Evolutionary conservation across 192 early-diverging fungal species (phyloP), one percentile per base, ranked within the genome.

Genomic region (Podila verticillata): DNA sequence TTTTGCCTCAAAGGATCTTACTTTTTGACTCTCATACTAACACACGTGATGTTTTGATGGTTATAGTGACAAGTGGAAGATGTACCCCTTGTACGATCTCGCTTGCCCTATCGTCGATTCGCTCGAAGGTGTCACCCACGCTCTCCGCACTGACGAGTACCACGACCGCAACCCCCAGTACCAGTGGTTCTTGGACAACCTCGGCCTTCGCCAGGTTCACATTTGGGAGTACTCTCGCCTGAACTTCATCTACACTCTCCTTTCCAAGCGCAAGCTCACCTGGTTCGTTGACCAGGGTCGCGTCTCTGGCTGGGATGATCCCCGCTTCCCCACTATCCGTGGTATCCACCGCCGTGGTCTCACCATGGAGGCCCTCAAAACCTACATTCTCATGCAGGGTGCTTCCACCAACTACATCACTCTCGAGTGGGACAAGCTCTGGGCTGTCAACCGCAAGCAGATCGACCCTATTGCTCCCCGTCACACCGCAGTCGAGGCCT

Each of bases 341-440:
- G 94, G 90, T 84, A 98, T 99, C 84, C 89, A 89, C 58, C 95
- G 98, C 61, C 91, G 98, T 66, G 98, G 98, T 58, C 90, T 99
- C 94, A 99, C 97, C 57, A 95, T 99, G 67, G 94, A 99, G 72
- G 97, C 98, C 1, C 87, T 99, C 81, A 93, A 95, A 66, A 87
- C 95, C 82, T 99, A 99, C 71, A 97, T 97, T 72, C 81, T 99
- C 54, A 98, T 95, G 93, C 97, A 99, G 86, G 98, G 98, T 48
- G 97, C 98, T 56, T 97, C 96, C 28, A 96, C 98, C 83, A 96
- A 95, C 86, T 92, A 88, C 59, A 87, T 99, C 66, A 84, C 92
- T 54, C 84, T 99, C 56, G 97, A 98, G 84, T 99, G 98, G 98
- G 98, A 99, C 87, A 99, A 99, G 86, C 90, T 99, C 66, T 99